These are phyloP conservation scores for Venturia asperata DNA, from an alignment of 2,329 filamentous ascomycete species.

Conservation along the genomic window DNA sequence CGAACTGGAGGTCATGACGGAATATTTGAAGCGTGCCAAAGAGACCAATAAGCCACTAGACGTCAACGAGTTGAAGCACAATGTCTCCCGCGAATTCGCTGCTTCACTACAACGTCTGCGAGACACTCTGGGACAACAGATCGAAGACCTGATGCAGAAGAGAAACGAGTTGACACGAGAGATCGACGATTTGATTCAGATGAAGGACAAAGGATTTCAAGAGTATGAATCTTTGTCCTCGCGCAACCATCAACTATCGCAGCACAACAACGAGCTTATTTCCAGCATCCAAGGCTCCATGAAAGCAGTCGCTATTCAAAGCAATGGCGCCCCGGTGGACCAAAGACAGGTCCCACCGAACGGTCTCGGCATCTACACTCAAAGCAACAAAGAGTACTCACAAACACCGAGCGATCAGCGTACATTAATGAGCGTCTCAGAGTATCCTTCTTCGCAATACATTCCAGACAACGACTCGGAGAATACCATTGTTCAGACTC, in stretches of 20 bases:
- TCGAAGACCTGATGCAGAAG: constrained; percentile 86
- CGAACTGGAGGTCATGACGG: constrained; percentile 81
- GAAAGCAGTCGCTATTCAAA: constrained; percentile 15
- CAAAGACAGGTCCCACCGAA: constrained; percentile 39
- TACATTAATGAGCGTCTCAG: constrained; percentile 30
- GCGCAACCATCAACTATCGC: constrained; percentile 88
- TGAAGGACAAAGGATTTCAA: constrained; percentile 86
- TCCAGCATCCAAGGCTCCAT: constrained; percentile 66
- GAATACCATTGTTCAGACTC: constrained; percentile 57
- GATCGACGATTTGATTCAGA: constrained; percentile 69
- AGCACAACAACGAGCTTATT: constrained; percentile 92
- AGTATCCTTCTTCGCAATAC: constrained; percentile 37
- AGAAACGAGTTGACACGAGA: constrained; percentile 79
- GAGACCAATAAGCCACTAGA: constrained; percentile 74
- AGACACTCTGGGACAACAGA: constrained; percentile 64
- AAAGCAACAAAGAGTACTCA: constrained; percentile 33
- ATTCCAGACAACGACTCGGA: constrained; percentile 57
- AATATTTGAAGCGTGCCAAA: constrained; percentile 81
- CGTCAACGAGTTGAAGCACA: constrained; percentile 59
- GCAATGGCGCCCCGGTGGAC: constrained; percentile 42
- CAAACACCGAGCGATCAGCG: constrained; percentile 38
- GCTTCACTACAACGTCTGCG: constrained; percentile 62
- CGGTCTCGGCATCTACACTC: constrained; percentile 56
- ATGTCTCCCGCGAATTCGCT: constrained; percentile 56
- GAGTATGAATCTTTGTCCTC: constrained; percentile 93